A percentile compares a stretch with the other conserved stretches of the same genome.
These are phyloP conservation scores for Penicillium lividum DNA, from an alignment of 495 filamentous ascomycete species.

Conservation along the genomic window DNA sequence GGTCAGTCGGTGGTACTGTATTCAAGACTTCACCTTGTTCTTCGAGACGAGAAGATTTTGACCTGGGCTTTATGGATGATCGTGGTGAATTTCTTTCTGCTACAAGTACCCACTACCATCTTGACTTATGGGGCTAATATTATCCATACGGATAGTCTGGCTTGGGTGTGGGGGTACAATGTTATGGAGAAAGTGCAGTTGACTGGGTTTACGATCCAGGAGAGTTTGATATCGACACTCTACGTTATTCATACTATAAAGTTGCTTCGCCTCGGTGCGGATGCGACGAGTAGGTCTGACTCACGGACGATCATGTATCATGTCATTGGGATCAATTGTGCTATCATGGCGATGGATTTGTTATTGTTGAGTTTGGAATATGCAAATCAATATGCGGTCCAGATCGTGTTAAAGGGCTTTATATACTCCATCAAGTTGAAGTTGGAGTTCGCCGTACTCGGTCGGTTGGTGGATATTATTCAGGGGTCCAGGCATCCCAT, in stretches of 20 bases:
- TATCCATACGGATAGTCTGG: slow-evolving; percentile 23
- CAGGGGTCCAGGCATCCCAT: slow-evolving; percentile 34
- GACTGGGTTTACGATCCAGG: slow-evolving; percentile 58
- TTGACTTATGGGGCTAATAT: slow-evolving; percentile 52
- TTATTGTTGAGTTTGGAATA: slow-evolving; percentile 52
- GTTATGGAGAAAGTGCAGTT: slow-evolving; percentile 60
- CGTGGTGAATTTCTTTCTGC: slow-evolving; percentile 43
- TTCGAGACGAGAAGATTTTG: slow-evolving; percentile 46
- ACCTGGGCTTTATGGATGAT: slow-evolving; percentile 46
- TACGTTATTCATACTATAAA: slow-evolving; percentile 58
- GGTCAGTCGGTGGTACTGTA: slow-evolving; percentile 55
- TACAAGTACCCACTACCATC: slow-evolving; percentile 52
- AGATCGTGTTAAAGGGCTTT: slow-evolving; percentile 57
- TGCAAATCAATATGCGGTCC: slow-evolving; percentile 51
- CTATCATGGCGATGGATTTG: slow-evolving; percentile 54
- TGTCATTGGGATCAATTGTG: slow-evolving; percentile 55
- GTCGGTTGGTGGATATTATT: slow-evolving; percentile 48
- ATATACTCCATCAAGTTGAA: slow-evolving; percentile 67
- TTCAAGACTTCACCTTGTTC: slow-evolving; percentile 51
- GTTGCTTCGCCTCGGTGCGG: slow-evolving; percentile 50
- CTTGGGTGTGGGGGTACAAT: slow-evolving; percentile 49
- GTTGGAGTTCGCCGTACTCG: slow-evolving; percentile 62
- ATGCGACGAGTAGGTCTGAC: slow-evolving; percentile 26
- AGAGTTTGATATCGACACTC: slow-evolving; percentile 56
- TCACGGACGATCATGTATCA: slow-evolving; percentile 53